Evolutionary conservation across 148 eudicot species (phyloP).

Genomic region (Vaccinium vitisidaea): DNA sequence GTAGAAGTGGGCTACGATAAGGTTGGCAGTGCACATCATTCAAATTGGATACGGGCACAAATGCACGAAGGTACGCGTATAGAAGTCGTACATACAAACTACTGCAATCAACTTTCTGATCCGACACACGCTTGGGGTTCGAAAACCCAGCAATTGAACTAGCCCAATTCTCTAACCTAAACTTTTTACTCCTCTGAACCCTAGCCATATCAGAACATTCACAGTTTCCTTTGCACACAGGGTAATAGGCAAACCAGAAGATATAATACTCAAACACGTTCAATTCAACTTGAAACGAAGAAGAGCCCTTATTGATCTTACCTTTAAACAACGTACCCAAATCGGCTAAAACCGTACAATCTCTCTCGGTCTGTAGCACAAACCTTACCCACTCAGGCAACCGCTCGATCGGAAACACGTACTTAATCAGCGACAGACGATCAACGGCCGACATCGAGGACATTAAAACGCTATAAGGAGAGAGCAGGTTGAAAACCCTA

Average conservation of each 20-base stretch:
- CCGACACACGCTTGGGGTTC: slow-evolving; percentile 44
- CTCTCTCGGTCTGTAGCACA: slow-evolving; percentile 49
- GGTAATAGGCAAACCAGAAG: slow-evolving; percentile 95
- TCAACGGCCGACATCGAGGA: slow-evolving; percentile 66
- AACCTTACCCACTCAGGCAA: slow-evolving; percentile 85
- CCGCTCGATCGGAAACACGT: slow-evolving; percentile 73
- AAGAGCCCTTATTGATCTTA: slow-evolving; percentile 49
- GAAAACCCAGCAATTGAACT: slow-evolving; percentile 66
- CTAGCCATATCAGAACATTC: slow-evolving; percentile 38
- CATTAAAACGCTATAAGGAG: slow-evolving; percentile 63
- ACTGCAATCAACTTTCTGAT: slow-evolving; percentile 51
- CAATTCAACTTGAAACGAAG: slow-evolving; percentile 57
- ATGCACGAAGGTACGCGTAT: slow-evolving; percentile 58
- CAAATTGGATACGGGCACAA: slow-evolving; percentile 63
- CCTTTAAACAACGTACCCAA: slow-evolving; percentile 66
- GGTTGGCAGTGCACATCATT: slow-evolving; percentile 45
- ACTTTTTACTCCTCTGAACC: slow-evolving; percentile 44
- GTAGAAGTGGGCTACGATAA: slow-evolving; percentile 73
- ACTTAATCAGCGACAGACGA: slow-evolving; percentile 63
- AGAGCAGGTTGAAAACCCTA: slow-evolving; percentile 49
- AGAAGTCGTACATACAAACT: slow-evolving; percentile 61
- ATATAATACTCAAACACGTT: slow-evolving; percentile 87
- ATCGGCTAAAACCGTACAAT: slow-evolving; percentile 48
- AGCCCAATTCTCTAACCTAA: slow-evolving; percentile 82
- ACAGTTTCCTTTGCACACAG: slow-evolving; percentile 70